Evolutionary conservation across 441 rosid species (phyloP).

Genomic region (Populus trichocarpa): DNA sequence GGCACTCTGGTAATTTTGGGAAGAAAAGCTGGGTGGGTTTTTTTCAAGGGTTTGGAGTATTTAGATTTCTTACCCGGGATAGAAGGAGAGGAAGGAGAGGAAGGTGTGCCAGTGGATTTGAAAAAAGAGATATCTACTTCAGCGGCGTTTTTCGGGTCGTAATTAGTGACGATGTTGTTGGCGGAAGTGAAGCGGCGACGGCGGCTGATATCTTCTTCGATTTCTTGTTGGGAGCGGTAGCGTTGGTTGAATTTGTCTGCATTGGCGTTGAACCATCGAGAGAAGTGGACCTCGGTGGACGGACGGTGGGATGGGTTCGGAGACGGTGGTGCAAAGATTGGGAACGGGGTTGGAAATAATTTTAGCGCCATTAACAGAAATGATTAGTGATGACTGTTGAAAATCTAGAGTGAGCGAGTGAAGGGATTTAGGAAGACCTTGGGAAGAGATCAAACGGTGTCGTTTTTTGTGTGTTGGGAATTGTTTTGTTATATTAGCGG

Average conservation of each 20-base stretch:
- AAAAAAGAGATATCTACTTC: slow-evolving; percentile 15
- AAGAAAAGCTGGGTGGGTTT: slow-evolving; percentile 43
- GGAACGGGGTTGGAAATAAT: slow-evolving; percentile 46
- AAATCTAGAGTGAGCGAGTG: background rate
- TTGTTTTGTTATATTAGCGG: background rate
- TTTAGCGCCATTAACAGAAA: slow-evolving; percentile 58
- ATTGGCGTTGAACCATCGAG: slow-evolving; percentile 83
- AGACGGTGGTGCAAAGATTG: slow-evolving; percentile 47
- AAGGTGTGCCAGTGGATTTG: slow-evolving; percentile 73
- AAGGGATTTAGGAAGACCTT: background rate
- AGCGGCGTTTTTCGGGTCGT: slow-evolving; percentile 9
- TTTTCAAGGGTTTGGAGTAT: slow-evolving; percentile 51
- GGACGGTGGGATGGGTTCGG: slow-evolving; percentile 36
- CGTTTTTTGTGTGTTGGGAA: slow-evolving; percentile 8
- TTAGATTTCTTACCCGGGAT: slow-evolving; percentile 46
- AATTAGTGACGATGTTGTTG: slow-evolving; percentile 35
- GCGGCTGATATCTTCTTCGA: too few species aligned
- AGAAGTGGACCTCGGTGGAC: slow-evolving; percentile 51
- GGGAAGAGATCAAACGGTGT: background rate
- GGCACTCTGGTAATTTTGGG: slow-evolving; percentile 18
- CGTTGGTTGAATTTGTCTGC: slow-evolving; percentile 20
- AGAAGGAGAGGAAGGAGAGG: slow-evolving; percentile 44
- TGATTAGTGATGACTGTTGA: slow-evolving; percentile 11
- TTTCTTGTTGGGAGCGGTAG: too few species aligned
- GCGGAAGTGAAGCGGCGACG: slow-evolving; percentile 54